These are phyloP conservation scores for Angomonas deanei DNA, from an alignment of 208 protist genomes.

Conservation along the genomic window DNA sequence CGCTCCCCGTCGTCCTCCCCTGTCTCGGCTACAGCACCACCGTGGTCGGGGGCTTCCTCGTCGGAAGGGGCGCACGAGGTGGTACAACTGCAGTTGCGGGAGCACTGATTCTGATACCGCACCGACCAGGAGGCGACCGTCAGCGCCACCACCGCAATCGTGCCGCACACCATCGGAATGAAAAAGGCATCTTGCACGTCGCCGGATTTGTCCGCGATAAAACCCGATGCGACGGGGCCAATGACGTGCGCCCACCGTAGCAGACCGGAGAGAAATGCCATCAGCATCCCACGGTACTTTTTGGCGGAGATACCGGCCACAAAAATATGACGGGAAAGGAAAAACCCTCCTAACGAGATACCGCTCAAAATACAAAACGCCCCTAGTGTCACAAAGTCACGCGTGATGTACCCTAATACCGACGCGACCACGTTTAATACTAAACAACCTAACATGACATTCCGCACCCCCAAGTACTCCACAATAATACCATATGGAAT, in stretches of 20 bases:
- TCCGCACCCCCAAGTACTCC: slow-evolving; percentile 60
- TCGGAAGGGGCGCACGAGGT: not conserved
- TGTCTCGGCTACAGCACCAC: not conserved
- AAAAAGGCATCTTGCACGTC: slow-evolving; percentile 52
- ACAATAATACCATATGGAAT: slow-evolving; percentile 62
- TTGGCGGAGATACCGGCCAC: slow-evolving; percentile 55
- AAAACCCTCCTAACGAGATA: slow-evolving; percentile 65
- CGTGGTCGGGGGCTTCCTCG: not conserved
- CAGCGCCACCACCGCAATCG: slow-evolving; percentile 29
- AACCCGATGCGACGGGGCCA: slow-evolving; percentile 44
- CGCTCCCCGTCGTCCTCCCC: not conserved
- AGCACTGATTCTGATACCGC: slow-evolving; percentile 14
- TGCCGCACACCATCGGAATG: slow-evolving; percentile 27
- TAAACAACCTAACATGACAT: slow-evolving; percentile 50
- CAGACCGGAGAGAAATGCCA: slow-evolving; percentile 70
- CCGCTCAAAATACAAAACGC: slow-evolving; percentile 62
- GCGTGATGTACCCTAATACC: slow-evolving; percentile 26
- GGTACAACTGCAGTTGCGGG: slow-evolving; percentile 10
- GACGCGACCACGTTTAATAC: slow-evolving; percentile 33
- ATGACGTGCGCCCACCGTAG: slow-evolving; percentile 74
- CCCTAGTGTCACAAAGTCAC: slow-evolving; percentile 14
- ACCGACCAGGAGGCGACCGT: slow-evolving; percentile 14
- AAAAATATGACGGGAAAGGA: slow-evolving; percentile 79
- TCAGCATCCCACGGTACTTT: slow-evolving; percentile 68
- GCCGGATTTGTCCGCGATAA: slow-evolving; percentile 31